Evolutionary conservation across 306 rosid species (phyloP).

Genomic region (Castanopsis chinensis): DNA sequence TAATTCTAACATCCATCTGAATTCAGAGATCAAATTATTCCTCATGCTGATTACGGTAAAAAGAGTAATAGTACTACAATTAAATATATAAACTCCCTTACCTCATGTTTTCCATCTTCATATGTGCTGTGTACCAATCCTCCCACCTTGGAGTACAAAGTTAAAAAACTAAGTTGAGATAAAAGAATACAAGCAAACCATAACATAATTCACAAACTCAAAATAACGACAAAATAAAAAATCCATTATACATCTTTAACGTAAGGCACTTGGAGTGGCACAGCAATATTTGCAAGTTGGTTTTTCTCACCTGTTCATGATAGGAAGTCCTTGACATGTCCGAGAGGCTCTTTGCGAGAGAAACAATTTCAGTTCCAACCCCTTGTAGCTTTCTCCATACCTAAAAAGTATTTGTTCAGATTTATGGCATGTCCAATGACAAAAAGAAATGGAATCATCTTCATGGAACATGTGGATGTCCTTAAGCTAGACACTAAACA

Average conservation of each 20-base stretch:
- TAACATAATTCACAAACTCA: background rate
- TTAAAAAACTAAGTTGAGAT: constrained; percentile 17
- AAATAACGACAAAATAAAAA: constrained; percentile 5
- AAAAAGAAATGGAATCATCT: constrained; percentile 15
- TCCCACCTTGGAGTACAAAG: constrained; percentile 41
- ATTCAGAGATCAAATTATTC: background rate
- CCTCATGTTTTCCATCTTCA: constrained; percentile 54
- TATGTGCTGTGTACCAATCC: constrained; percentile 36
- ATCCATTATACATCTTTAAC: constrained; percentile 1
- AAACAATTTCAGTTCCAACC: constrained; percentile 56
- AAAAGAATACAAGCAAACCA: constrained; percentile 11
- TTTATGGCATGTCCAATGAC: constrained; percentile 15
- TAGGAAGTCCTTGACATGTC: constrained; percentile 61
- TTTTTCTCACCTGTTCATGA: constrained; percentile 58
- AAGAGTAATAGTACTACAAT: background rate
- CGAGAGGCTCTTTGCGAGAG: constrained; percentile 70
- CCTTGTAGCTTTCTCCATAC: constrained; percentile 78
- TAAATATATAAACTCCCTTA: constrained; percentile 28
- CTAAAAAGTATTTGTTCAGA: constrained; percentile 36
- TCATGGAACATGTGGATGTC: background rate
- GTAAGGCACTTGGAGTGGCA: constrained; percentile 6
- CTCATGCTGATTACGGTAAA: background rate
- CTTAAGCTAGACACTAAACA: background rate
- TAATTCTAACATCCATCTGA: background rate
- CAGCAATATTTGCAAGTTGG: constrained; percentile 7